Conservation (phyloP, 371 early-diverging fungal species). For the Actinomortierella ambigua region DNA sequence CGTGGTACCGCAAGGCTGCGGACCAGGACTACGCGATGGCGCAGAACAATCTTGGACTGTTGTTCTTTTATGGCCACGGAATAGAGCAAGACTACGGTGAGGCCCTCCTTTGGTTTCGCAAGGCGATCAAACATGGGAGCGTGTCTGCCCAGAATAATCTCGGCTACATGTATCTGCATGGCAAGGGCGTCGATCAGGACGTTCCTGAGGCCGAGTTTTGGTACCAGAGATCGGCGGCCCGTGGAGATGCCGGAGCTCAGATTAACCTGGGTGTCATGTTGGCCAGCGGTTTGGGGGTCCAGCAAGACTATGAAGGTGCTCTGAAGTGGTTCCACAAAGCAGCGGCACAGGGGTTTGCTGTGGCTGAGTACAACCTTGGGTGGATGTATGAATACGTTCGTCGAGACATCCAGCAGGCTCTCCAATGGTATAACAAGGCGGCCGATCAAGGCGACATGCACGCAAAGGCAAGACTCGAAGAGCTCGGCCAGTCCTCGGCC, state of each 20-base stretch:
- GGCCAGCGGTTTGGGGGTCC: conserved; percentile 81
- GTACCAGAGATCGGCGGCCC: conserved; percentile 65
- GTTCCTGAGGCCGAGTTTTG: conserved; percentile 70
- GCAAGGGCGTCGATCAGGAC: conserved; percentile 73
- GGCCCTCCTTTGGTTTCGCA: conserved; percentile 84
- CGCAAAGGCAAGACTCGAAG: no score
- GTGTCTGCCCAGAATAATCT: conserved; percentile 76
- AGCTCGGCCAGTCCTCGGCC: no score
- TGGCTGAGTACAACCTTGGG: conserved; percentile 87
- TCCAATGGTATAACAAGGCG: conserved; percentile 80
- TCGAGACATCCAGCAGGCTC: conserved; percentile 62
- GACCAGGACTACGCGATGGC: conserved; percentile 58
- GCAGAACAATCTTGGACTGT: conserved; percentile 87
- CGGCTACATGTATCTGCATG: conserved; percentile 84
- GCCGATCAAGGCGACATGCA: conserved; percentile 81
- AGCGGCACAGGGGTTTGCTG: conserved; percentile 78
- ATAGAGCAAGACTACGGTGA: conserved; percentile 56
- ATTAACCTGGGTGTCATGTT: conserved; percentile 76
- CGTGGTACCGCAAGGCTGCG: conserved; percentile 77
- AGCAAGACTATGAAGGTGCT: conserved; percentile 57
- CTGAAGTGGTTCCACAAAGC: conserved; percentile 81
- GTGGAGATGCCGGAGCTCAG: conserved; percentile 81
- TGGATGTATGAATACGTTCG: conserved; percentile 82
- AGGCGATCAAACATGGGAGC: conserved; percentile 80
- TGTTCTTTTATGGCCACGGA: conserved; percentile 86